phyloP scores from a whole-genome alignment of 495 filamentous ascomycete species.

The Podospora conica region DNA sequence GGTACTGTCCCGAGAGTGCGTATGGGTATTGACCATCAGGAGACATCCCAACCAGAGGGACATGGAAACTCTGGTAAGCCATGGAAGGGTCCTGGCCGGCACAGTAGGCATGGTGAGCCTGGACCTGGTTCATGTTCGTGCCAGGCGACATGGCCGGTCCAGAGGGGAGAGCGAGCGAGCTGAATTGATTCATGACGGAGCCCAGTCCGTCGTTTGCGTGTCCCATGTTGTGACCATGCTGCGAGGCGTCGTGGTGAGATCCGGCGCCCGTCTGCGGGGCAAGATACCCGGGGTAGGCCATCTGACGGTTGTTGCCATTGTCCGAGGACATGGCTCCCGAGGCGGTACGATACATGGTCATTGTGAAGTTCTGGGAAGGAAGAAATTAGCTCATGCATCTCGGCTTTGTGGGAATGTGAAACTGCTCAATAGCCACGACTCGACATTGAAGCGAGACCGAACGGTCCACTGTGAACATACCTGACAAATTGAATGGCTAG shows the following conservation, averaged over 20 bases:
- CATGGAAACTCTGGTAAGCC: constrained; percentile 27
- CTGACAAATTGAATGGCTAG: not conserved
- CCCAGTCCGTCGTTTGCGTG: constrained; percentile 23
- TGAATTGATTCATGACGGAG: constrained; percentile 37
- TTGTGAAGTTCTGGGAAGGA: constrained; percentile 3
- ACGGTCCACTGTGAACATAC: not conserved
- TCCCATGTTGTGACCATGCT: constrained; percentile 25
- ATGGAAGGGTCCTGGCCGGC: constrained; percentile 25
- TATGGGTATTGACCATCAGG: constrained; percentile 24
- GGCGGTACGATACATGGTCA: constrained; percentile 24
- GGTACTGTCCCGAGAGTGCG: constrained; percentile 25
- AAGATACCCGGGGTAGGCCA: constrained; percentile 20
- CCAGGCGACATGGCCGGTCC: constrained; percentile 17
- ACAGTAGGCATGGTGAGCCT: constrained; percentile 29
- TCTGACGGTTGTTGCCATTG: constrained; percentile 23
- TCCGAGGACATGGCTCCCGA: constrained; percentile 21
- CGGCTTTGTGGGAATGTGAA: not conserved
- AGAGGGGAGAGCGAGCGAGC: constrained; percentile 30
- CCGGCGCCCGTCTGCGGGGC: constrained; percentile 15
- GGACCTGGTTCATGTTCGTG: constrained; percentile 20
- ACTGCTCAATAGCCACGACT: not conserved
- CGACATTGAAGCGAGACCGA: not conserved
- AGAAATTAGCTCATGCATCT: not conserved
- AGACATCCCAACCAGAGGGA: constrained; percentile 28
- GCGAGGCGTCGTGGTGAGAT: constrained; percentile 21